Base-by-base conservation (phyloP, 1,139 yeast species). In the Debaryomycetaceae sp. region DNA sequence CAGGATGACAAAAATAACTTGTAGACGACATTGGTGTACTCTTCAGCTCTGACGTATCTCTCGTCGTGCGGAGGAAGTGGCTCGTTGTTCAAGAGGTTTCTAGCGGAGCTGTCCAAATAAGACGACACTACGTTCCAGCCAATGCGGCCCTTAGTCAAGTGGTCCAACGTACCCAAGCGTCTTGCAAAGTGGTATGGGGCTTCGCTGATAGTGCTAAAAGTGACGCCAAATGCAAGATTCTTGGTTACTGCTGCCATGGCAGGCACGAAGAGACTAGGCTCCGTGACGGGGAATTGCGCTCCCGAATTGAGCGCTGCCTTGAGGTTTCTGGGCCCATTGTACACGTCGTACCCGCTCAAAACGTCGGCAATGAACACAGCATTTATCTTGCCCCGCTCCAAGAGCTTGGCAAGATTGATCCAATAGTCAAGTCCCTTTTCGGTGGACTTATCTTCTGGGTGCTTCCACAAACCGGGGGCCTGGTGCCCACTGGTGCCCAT, bases 341-440 rank as follows among this genome's bases (percentile, higher is more conserved):
- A 65, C 6, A 61, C 68, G 41, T 65, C 71, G 41, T 61, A 65
- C 3, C 61, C 60, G 4, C 72, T 72, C 18, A 68, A 46, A 3
- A 64, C 66, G 47, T 70, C 76, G 23, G 75, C 75, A 35, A 70
- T 47, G 42, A 70, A 70, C 9, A 69, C 39, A 2, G 63, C 63
- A 38, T 65, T 64, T 35, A 70, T 52, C 41, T 68, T 63, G 3
- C 73, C 75, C 34, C 53, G 53, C 39, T 70, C 76, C 27, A 70
- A 53, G 13, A 61, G 34, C 38, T 65, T 56, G 3, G 74, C 74
- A 14, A 68, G 43, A 28, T 65, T 51, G 9, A 56, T 58, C 75
- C 75, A 70, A 44, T 65, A 63, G 31, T 57, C 56, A 40, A 55
- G 65, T 17, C 46, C 40, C n/a, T 49, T 38, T 5, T 31, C 25